Evolutionary conservation across 192 early-diverging fungal species (phyloP), one percentile per base, ranked within the genome.

Genomic region (Mortierella alpina): DNA sequence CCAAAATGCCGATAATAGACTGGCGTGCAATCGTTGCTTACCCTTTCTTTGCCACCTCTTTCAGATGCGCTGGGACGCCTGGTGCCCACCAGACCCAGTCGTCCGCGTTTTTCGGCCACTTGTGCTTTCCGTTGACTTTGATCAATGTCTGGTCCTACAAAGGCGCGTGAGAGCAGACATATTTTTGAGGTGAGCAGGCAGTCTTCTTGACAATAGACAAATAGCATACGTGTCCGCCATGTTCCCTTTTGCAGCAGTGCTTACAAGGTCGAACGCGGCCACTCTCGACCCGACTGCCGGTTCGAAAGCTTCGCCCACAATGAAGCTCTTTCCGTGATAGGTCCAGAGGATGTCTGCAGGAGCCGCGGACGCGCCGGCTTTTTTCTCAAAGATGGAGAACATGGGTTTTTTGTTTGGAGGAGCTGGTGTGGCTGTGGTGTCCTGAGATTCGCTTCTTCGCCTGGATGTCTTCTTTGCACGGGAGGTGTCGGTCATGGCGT

Each of bases 71-170:
- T 1, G 92, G 93, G 10, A 96, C 87, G 2, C 71, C 65, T 0
- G 86, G 54, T 63, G 88, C 66, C 82, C 88, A 88, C 77, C 92
- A 96, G 40, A 77, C 77, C 96, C 96, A 99, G 85, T 97, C 97
- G 62, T 92, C 78, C 7, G 85, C 83, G 58, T 91, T 79, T 70
- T 93, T 93, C 13, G 95, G 78, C 72, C 84, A 88, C 13, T 81
- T 83, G 59, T 88, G 83, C 22, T 74, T 87, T 23, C 94, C 91
- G 48, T 91, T 91, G 17, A 90, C 87, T 7, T 55, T 64, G 31
- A 95, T 89, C n/a, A 97, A 74, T 5, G 96, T 97, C 9, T 72
- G 74, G 83, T 99, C 96, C 80, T 90, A 41, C 12, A 18, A 31
- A 52, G 15, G 23, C 13, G 12, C 7, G n/a, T 46, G 52, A 10